Percentiles rank a stretch among this genome's conserved stretches.
phyloP scores from a whole-genome alignment of 2,329 filamentous ascomycete species.

The Fusarium pilosicola region DNA sequence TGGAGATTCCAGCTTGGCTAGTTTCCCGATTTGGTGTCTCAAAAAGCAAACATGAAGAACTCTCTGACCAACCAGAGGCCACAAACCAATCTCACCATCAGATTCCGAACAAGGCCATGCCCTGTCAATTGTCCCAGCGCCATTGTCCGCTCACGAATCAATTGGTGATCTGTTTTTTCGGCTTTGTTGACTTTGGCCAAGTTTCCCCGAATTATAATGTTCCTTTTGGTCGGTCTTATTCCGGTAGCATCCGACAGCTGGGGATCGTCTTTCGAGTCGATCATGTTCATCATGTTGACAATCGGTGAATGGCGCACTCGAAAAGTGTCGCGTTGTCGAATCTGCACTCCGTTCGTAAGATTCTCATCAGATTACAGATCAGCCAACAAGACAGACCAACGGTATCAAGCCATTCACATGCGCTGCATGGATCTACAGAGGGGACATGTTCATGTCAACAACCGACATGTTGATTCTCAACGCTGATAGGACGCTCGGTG shows the following conservation, averaged over 20 bases:
- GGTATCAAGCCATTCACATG: slow-evolving; percentile 23
- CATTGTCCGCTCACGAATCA: slow-evolving; percentile 24
- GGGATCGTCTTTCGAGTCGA: neutral
- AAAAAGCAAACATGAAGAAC: slow-evolving; percentile 41
- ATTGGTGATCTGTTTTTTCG: slow-evolving; percentile 19
- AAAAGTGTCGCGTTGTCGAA: neutral
- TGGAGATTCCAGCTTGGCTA: slow-evolving; percentile 35
- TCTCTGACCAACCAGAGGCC: slow-evolving; percentile 30
- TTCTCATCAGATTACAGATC: slow-evolving; percentile 11
- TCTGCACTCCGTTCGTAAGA: slow-evolving; percentile 10
- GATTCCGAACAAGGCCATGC: slow-evolving; percentile 30
- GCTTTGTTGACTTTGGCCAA: neutral
- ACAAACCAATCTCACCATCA: slow-evolving; percentile 19
- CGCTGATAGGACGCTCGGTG: slow-evolving; percentile 39
- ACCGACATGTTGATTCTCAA: slow-evolving; percentile 25
- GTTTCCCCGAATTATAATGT: neutral
- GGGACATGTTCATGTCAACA: slow-evolving; percentile 37
- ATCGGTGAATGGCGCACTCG: neutral
- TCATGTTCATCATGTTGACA: neutral
- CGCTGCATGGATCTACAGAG: slow-evolving; percentile 37
- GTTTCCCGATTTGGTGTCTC: slow-evolving; percentile 28
- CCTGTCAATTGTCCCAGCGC: slow-evolving; percentile 33
- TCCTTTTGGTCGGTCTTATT: slow-evolving; percentile 13
- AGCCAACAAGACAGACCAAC: slow-evolving; percentile 8
- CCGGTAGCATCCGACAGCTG: slow-evolving; percentile 24